Percentiles rank a stretch among this genome's conserved stretches.
These are phyloP conservation scores for Ustilago tritici DNA, from an alignment of 1,284 basidiomycete species.

Conservation along the genomic window DNA sequence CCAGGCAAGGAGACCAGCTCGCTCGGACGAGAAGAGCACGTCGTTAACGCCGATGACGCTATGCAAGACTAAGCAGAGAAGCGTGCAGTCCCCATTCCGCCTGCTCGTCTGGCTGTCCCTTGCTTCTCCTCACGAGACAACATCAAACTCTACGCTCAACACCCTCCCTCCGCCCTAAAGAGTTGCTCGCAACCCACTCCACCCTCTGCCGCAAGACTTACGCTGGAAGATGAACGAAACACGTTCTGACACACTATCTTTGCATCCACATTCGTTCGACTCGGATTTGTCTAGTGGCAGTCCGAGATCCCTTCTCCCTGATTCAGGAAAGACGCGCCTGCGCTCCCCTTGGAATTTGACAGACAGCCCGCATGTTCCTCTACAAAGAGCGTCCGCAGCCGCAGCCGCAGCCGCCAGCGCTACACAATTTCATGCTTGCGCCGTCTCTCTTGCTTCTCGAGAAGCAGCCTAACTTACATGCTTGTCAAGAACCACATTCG, in stretches of 20 bases:
- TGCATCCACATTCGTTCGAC: neutral
- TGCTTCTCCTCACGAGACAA: neutral
- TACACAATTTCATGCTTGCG: neutral
- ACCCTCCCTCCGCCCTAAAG: neutral
- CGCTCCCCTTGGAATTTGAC: neutral
- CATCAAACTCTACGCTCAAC: neutral
- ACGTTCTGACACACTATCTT: neutral
- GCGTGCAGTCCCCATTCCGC: neutral
- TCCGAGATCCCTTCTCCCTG: neutral
- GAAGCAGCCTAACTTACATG: neutral
- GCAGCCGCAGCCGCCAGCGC: neutral
- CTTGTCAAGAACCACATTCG: neutral
- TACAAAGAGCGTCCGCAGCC: neutral
- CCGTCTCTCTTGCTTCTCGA: neutral
- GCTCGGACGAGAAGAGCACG: constrained; percentile 54
- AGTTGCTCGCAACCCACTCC: neutral
- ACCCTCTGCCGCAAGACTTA: constrained; percentile 6
- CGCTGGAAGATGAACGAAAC: constrained; percentile 10
- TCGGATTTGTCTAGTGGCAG: neutral
- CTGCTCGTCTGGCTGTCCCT: neutral
- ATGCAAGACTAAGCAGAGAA: constrained; percentile 53
- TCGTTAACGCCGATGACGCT: constrained; percentile 56
- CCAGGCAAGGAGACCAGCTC: constrained; percentile 60
- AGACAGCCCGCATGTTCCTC: neutral
- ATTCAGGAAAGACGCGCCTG: neutral